Evolutionary conservation across 2,329 filamentous ascomycete genomes (phyloP).

Genomic region (Monosporascus sp.): DNA sequence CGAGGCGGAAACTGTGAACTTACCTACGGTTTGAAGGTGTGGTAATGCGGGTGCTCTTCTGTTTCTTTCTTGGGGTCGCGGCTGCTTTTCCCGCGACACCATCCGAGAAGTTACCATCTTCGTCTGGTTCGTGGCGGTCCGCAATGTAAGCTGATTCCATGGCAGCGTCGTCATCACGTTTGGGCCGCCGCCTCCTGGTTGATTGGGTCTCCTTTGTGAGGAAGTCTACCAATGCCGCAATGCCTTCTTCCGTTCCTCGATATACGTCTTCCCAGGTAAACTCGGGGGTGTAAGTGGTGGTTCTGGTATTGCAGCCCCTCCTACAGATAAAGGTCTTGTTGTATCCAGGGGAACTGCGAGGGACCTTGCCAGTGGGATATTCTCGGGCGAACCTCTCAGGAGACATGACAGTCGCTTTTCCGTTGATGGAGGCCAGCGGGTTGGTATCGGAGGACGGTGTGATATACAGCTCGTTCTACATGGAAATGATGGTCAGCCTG

Average conservation of each 20-base stretch:
- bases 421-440: conserved; percentile 82
- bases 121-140: conserved; percentile 20
- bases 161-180: conserved; percentile 20
- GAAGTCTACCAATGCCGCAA: conserved; percentile 60
- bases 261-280: conserved; percentile 90
- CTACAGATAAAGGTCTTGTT: conserved; percentile 89
- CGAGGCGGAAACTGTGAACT: conserved; percentile 49
- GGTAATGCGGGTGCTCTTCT: conserved; percentile 40
- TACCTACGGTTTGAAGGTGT: conserved; percentile 40
- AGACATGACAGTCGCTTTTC: conserved; percentile 78
- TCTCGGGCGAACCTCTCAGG: conserved; percentile 58
- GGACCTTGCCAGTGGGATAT: conserved; percentile 71
- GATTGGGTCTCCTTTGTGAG: conserved; percentile 70
- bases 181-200: conserved; percentile 49
- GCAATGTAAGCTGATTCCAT: conserved; percentile 27
- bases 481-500: conserved; percentile 9
- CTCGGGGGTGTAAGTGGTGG: conserved; percentile 85
- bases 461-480: conserved; percentile 83
- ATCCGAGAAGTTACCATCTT: conserved; percentile 30
- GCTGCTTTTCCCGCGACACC: conserved; percentile 26
- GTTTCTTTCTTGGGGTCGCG: conserved; percentile 53
- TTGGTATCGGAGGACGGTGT: conserved; percentile 85
- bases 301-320: conserved; percentile 81
- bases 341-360: conserved; percentile 65
- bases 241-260: conserved; percentile 55